Conservation (phyloP, 805 yeast species). For the Nakazawaea populi region DNA sequence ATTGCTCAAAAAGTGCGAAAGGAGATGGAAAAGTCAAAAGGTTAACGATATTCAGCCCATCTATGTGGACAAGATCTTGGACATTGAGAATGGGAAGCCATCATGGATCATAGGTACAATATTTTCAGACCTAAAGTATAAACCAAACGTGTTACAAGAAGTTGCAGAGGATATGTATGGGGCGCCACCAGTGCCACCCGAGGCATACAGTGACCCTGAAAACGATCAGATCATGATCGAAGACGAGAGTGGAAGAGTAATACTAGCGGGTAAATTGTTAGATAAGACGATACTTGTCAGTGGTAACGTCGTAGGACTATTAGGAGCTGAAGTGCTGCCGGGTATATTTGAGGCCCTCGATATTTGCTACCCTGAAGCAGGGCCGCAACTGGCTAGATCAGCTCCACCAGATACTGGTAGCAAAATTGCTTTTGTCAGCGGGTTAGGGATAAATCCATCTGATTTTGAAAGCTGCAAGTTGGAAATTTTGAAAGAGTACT, state of each 20-base stretch:
- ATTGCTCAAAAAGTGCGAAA: constrained; percentile 14
- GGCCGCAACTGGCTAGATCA: constrained; percentile 8
- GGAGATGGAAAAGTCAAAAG: constrained; percentile 36
- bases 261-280: constrained; percentile 57
- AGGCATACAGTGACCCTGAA: constrained; percentile 48
- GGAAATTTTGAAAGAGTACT: constrained; percentile 60
- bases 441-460: constrained; percentile 51
- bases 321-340: constrained; percentile 79
- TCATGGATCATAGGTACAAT: constrained; percentile 87
- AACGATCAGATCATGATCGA: constrained; percentile 69
- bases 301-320: constrained; percentile 79
- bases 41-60: constrained; percentile 24
- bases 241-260: constrained; percentile 88
- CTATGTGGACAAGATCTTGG: constrained; percentile 47
- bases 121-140: constrained; percentile 75
- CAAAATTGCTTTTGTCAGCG: constrained; percentile 72
- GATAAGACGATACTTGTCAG: constrained; percentile 68
- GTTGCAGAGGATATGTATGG: constrained; percentile 58
- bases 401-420: constrained; percentile 19
- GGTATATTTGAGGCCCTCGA: constrained; percentile 86
- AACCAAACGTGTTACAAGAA: constrained; percentile 81
- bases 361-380: constrained; percentile 60
- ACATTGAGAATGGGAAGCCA: constrained; percentile 52
- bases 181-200: constrained; percentile 30
- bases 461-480: constrained; percentile 37